These are phyloP conservation scores for Eleusine coracana DNA, from an alignment of 176 grass and related monocot species.

Conservation along the genomic window DNA sequence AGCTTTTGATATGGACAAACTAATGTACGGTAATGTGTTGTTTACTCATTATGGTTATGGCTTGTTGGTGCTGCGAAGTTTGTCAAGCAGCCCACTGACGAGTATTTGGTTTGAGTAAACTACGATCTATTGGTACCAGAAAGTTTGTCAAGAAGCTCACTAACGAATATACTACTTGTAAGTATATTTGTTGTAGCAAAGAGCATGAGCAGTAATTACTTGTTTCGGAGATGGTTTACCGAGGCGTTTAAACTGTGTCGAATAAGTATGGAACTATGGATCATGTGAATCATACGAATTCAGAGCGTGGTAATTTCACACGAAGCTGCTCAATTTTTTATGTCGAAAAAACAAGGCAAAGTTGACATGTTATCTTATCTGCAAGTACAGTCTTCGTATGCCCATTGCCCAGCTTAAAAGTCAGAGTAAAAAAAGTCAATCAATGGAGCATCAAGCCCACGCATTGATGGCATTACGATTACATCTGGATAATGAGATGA, in stretches of 20 bases:
- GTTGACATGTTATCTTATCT: background rate
- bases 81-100: too few species aligned
- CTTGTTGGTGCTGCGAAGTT: background rate
- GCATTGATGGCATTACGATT: background rate
- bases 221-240: background rate
- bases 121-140: background rate
- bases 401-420: background rate
- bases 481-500: background rate
- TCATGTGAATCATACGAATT: background rate
- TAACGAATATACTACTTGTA: too few species aligned
- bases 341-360: background rate
- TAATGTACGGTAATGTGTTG: background rate
- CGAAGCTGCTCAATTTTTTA: background rate
- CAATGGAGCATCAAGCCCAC: background rate
- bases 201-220: too few species aligned
- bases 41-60: background rate
- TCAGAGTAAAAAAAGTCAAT: background rate
- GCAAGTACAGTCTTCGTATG: background rate
- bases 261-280: background rate
- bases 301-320: background rate
- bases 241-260: background rate
- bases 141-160: background rate
- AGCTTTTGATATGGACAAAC: background rate
- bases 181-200: too few species aligned
- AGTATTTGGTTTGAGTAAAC: constrained; percentile 10